Evolutionary conservation across 192 early-diverging fungal species (phyloP).

Genomic region (Phlyctochytrium bullatum): DNA sequence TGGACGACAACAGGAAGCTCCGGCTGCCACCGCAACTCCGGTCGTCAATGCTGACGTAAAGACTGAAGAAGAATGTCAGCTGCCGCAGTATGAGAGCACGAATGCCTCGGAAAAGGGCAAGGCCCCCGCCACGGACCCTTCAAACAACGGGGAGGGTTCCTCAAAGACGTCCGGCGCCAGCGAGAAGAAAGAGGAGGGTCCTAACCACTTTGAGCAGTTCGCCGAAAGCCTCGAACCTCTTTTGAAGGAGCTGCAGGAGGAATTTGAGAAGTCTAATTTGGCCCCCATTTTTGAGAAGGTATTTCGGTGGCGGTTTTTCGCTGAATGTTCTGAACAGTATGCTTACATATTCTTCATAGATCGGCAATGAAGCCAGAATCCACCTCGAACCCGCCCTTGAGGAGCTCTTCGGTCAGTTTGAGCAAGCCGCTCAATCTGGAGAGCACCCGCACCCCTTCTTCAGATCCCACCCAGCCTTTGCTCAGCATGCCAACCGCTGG

Average conservation of each 20-base stretch:
- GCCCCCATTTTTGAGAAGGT: constrained; percentile 28
- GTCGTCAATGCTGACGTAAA: background rate
- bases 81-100: background rate
- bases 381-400: constrained; percentile 12
- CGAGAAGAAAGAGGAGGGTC: background rate
- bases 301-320: too few species aligned
- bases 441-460: background rate
- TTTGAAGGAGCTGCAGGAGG: constrained; percentile 12
- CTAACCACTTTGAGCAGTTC: constrained; percentile 12
- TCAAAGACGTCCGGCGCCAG: background rate
- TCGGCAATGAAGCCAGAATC: constrained; percentile 17
- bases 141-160: background rate
- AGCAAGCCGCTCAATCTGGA: background rate
- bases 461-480: background rate
- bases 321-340: too few species aligned
- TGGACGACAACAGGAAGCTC: too few species aligned
- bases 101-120: background rate
- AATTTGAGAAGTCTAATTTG: constrained; percentile 26
- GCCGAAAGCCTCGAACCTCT: constrained; percentile 19
- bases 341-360: constrained; percentile 15
- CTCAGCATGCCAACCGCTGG: background rate
- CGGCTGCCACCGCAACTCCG: background rate
- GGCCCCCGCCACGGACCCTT: background rate
- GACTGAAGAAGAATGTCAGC: background rate
- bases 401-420: constrained; percentile 8